Conservation (phyloP, 768 basidiomycete species). For the Porpolomopsis calyptriformis region DNA sequence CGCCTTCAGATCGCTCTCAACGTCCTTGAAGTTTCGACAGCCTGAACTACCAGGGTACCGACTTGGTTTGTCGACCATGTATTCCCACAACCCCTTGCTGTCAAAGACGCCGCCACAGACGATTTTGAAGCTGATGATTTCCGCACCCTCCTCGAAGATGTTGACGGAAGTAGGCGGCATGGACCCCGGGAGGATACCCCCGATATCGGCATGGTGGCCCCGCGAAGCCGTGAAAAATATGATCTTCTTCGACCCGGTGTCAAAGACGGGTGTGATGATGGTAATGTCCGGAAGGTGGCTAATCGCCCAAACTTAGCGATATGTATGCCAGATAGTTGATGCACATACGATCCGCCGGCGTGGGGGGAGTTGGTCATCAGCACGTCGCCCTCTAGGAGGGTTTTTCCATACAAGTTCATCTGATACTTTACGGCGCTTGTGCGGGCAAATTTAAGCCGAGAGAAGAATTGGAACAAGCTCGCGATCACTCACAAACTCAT, state of each 20-base stretch:
- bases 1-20: slow-evolving; percentile 87
- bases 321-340: not conserved
- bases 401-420: slow-evolving; percentile 62
- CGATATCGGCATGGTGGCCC: slow-evolving; percentile 91
- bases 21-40: slow-evolving; percentile 77
- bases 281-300: slow-evolving; percentile 80
- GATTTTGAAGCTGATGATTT: slow-evolving; percentile 86
- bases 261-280: slow-evolving; percentile 87
- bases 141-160: slow-evolving; percentile 90
- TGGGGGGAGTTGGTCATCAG: slow-evolving; percentile 87
- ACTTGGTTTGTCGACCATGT: slow-evolving; percentile 75
- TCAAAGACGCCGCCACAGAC: slow-evolving; percentile 78
- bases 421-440: slow-evolving; percentile 78
- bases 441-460: not conserved
- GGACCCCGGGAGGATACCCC: slow-evolving; percentile 84
- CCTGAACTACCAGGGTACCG: slow-evolving; percentile 80
- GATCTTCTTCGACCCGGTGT: slow-evolving; percentile 50
- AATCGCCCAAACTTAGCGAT: slow-evolving; percentile 1
- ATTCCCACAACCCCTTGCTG: slow-evolving; percentile 56
- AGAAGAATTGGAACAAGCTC: not conserved
- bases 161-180: slow-evolving; percentile 93
- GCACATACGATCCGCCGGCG: slow-evolving; percentile 75
- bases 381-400: slow-evolving; percentile 82
- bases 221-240: slow-evolving; percentile 91
- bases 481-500: slow-evolving; percentile 72